Conservation (phyloP, 108 stramenopile genomes). For the Pseudonitzschia pungens region DNA sequence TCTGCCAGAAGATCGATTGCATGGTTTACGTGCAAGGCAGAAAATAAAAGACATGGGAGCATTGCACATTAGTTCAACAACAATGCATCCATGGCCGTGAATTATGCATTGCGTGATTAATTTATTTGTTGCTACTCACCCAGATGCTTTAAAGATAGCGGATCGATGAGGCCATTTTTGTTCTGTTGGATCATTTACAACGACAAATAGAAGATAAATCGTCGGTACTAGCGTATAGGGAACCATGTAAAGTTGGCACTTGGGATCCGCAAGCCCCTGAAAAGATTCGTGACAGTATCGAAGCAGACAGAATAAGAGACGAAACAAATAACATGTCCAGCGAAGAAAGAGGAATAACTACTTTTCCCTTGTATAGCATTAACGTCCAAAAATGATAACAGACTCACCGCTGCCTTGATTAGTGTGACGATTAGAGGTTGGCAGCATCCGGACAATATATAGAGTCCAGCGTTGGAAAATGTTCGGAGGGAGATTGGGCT, state of each 20-base stretch:
- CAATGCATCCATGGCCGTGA: not conserved
- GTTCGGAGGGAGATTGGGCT: slow-evolving; percentile 23
- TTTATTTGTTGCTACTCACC: not conserved
- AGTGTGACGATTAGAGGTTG: slow-evolving; percentile 74
- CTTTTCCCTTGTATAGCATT: slow-evolving; percentile 69
- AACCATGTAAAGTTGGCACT: slow-evolving; percentile 75
- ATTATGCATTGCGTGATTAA: not conserved
- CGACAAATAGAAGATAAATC: slow-evolving; percentile 17
- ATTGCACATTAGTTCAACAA: not conserved
- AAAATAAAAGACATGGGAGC: not conserved
- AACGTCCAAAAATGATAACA: slow-evolving; percentile 19
- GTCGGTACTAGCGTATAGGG: slow-evolving; percentile 70
- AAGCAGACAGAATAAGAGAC: slow-evolving; percentile 23
- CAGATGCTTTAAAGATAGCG: slow-evolving; percentile 37
- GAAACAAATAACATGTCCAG: no score
- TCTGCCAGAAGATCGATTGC: not conserved
- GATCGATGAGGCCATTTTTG: slow-evolving; percentile 25
- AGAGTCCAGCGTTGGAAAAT: slow-evolving; percentile 33
- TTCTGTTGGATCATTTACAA: slow-evolving; percentile 1
- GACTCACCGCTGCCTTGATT: slow-evolving; percentile 48
- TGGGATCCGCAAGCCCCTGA: slow-evolving; percentile 45
- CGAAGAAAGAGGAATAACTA: no score
- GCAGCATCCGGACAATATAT: slow-evolving; percentile 67
- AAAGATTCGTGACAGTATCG: slow-evolving; percentile 28
- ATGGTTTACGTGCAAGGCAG: no score